Conservation (phyloP, 345 rosid species). For the Populus deltoides region DNA sequence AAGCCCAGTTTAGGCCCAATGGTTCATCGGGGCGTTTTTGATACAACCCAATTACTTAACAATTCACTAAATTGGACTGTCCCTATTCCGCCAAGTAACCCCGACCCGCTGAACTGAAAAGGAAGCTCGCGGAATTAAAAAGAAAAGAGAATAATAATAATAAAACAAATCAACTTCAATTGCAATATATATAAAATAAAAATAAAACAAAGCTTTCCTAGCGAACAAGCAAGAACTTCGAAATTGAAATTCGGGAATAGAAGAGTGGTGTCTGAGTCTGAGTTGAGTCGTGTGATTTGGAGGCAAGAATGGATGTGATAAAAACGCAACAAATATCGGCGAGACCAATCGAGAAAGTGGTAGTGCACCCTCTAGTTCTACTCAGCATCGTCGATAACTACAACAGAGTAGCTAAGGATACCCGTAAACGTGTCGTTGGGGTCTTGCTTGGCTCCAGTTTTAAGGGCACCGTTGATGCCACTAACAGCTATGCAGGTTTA, state of each 20-base stretch:
- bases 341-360: constrained; percentile 83
- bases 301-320: constrained; percentile 65
- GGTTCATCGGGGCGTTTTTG: too few species aligned
- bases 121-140: too few species aligned
- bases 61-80: too few species aligned
- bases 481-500: constrained; percentile 93
- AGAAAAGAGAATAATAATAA: too few species aligned
- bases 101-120: too few species aligned
- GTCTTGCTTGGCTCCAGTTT: constrained; percentile 73
- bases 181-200: too few species aligned
- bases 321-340: constrained; percentile 82
- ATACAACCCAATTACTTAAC: too few species aligned
- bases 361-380: constrained; percentile 92
- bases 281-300: too few species aligned
- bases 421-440: constrained; percentile 83
- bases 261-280: not conserved
- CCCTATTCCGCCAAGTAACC: too few species aligned
- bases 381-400: constrained; percentile 96
- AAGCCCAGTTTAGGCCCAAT: too few species aligned
- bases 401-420: constrained; percentile 87
- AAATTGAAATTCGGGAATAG: not conserved
- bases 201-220: too few species aligned
- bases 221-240: not conserved
- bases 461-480: constrained; percentile 81
- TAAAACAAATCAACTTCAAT: too few species aligned